phyloP scores from a whole-genome alignment of 2,329 filamentous ascomycete species.

The Nothomitra cinnamomea region DNA sequence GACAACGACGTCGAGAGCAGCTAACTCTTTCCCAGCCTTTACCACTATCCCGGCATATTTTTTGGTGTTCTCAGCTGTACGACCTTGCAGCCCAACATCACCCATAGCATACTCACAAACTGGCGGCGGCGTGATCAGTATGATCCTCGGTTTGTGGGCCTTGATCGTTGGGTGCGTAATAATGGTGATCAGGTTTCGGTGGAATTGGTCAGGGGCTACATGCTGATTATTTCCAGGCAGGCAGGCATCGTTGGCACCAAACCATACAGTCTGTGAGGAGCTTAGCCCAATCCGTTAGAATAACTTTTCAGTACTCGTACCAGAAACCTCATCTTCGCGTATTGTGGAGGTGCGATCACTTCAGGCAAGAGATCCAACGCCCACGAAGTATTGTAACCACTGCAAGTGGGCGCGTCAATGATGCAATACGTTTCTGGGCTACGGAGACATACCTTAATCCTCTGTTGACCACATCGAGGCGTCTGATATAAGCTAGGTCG shows the following conservation, averaged over 20 bases:
- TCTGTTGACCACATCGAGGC: slow-evolving; percentile 73
- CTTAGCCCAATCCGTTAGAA: slow-evolving; percentile 7
- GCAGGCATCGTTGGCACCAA: slow-evolving; percentile 83
- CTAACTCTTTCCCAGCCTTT: slow-evolving; percentile 35
- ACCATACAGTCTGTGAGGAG: slow-evolving; percentile 46
- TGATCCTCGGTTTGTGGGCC: slow-evolving; percentile 53
- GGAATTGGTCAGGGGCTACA: slow-evolving; percentile 60
- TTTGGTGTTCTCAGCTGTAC: slow-evolving; percentile 43
- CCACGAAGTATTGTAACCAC: slow-evolving; percentile 69
- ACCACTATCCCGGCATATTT: slow-evolving; percentile 49
- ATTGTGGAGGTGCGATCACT: slow-evolving; percentile 50
- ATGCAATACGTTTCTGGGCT: slow-evolving; percentile 1
- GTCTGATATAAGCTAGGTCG: slow-evolving; percentile 46
- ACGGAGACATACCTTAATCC: slow-evolving; percentile 41
- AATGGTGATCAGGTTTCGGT: slow-evolving; percentile 53
- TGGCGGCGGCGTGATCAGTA: slow-evolving; percentile 71
- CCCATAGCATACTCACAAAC: slow-evolving; percentile 56
- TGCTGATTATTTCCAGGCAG: slow-evolving; percentile 52
- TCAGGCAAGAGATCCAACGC: slow-evolving; percentile 50
- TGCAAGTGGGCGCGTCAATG: slow-evolving; percentile 14
- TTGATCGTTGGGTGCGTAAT: slow-evolving; percentile 51
- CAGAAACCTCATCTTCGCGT: slow-evolving; percentile 28
- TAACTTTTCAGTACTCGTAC: slow-evolving; percentile 14
- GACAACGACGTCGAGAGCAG: slow-evolving; percentile 35
- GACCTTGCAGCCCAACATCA: slow-evolving; percentile 29